Base-by-base conservation (phyloP, 176 grass and related monocot genomes). In the Phyllostachys edulis region DNA sequence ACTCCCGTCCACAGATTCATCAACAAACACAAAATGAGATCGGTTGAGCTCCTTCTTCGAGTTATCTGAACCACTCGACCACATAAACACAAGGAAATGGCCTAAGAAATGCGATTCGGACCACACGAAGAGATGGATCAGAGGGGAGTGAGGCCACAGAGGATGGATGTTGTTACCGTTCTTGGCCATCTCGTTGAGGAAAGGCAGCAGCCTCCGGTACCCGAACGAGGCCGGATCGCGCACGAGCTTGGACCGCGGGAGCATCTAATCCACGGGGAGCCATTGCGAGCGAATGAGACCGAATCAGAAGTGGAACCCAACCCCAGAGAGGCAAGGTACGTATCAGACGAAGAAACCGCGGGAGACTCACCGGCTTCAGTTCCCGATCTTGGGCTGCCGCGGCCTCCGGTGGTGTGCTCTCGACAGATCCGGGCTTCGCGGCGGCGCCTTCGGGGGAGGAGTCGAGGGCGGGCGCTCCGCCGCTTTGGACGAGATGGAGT, bases 181-280 rank as follows among this genome's bases (percentile, higher is more conserved):
- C 34, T 55, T 87, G 68, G 69, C 42, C 80, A 90, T 87, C 69
- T 84, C 14, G 85, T 79, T 87, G 4, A 90, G 89, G 75, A 84
- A 90, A 2, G 89, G 89, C 17, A 90, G 85, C 24, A 90, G 44
- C 51, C 89, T 51, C 51, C 85, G 85, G 85, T 90, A 90, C 5
- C 89, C 89, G 42, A 90, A 90, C 18, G 85, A 90, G 80, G 67
- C 69, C 2, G 80, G 85, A 37, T 73, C 52, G 41, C 75, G 80
- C 42, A 90, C 85, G 51, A 90, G 75, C 62, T 87, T 90, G 52
- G 89, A 87, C 18, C 89, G 74, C 24, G 80, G 75, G 36, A 84
- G 80, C 1, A 51, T 34, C 89, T 87, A 68, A 69, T 75, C 18
- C 32, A 54, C 24, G 21, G 46, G 44, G 32, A 62, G n/a, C 56